Evolutionary conservation across 306 rosid genomes (phyloP), one percentile per base, ranked within the genome.

Genomic region (Acacia acuminata): DNA sequence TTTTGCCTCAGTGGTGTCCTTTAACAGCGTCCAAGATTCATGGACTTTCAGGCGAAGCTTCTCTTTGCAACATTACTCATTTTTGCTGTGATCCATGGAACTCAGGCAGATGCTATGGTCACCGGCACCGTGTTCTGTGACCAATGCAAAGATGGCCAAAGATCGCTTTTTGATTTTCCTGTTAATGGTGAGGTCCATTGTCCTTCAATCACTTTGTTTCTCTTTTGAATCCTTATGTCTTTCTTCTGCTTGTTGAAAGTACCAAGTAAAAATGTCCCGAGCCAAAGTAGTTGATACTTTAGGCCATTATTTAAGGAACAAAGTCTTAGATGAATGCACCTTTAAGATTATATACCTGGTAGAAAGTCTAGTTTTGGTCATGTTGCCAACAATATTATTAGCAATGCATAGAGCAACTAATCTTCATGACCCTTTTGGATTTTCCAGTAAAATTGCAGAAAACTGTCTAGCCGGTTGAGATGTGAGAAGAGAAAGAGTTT

Each of bases 111-210:
- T 65, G 84, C 97, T 25, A 55, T 79, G 88, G 90, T 95, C 85
- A 87, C 90, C 19, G 98, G 98, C 75, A 89, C 91, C 10, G 98
- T 95, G 88, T 88, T 86, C 76, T 95, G 98, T 79, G 98, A 95
- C 78, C 98, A 95, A 77, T 95, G 98, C 93, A 95, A 93, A 82
- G 97, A 93, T 53, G 98, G 98, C 45, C 81, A 93, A 67, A 82
- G 61, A 71, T 95, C 98, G 34, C 71, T 85, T 74, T 91, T 89
- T 61, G 98, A 95, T 84, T 93, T 82, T 77, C 98, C 98, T 70
- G 50, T 95, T 19, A 51, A 83, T 40, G 98, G 98, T 94, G 67
- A 89, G 92, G 79, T 61, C 53, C 82, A 48, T 10, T 14, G 16
- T 17, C 76, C 22, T 60, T 69, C 42, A 51, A 55, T 73, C 42